Base-by-base conservation (phyloP, 2,329 filamentous ascomycete genomes). In the Fusarium setosum region DNA sequence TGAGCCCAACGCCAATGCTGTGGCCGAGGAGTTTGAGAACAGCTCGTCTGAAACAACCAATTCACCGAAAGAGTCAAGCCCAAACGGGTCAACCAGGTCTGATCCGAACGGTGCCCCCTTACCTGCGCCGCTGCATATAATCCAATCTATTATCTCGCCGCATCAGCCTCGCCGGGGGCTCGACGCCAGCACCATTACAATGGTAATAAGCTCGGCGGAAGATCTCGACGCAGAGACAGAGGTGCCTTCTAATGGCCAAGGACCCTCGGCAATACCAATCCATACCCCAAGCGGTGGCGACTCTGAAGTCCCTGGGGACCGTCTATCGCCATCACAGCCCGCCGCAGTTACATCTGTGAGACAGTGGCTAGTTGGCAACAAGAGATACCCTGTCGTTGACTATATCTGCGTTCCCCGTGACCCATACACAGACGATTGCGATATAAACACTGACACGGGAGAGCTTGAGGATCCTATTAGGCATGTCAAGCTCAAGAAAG, bases 361-460 rank as follows among this genome's bases (percentile, higher is more conserved):
- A 7, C 21, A 45, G 1, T 72, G 67, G 69, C 35, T 23, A 9
- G 9, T 5, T 4, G n/a, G 31, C 1, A 35, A 44, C 8, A 24
- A 26, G 2, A 32, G 21, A 2, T 45, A 47, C 6, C 69, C 64
- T 1, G 15, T 24, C 6, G 32, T 62, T 15, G 17, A 35, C 12
- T 26, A 50, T 3, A 13, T 60, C 5, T 9, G 29, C 9, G 5
- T 35, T 7, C 24, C 23, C 8, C 62, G 63, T 9, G 34, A 60
- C 18, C 40, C 52, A 5, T 34, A 8, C 2, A 45, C 40, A 1
- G 45, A 69, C 15, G 41, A 53, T 17, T 71, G 71, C 20, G 81
- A 81, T 17, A 69, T 84, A 3, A 68, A 84, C 47, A 72, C 81
- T 0, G 18, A 41, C 2, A 78, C 72, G 0, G 82, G 82, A 4